phyloP scores from a whole-genome alignment of 176 grass and related monocot genomes.

The Olyra latifolia region DNA sequence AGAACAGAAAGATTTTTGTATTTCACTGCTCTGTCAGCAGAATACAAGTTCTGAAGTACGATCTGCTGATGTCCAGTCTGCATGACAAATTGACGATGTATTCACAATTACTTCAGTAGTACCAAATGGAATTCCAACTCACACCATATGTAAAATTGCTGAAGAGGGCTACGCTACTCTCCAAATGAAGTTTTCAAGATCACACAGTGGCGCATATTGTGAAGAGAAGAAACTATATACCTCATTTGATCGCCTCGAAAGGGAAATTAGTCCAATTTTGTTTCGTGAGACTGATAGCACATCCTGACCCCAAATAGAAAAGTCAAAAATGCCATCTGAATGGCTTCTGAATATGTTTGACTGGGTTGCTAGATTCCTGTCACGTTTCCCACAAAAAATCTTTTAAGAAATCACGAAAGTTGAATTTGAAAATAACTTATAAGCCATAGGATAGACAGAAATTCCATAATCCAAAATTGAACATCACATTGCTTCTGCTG shows the following conservation, averaged over 20 bases:
- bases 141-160: constrained; percentile 2
- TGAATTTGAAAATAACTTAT: constrained; percentile 3
- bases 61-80: constrained; percentile 63
- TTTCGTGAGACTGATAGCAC: constrained; percentile 82
- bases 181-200: constrained; percentile 15
- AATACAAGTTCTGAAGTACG: constrained; percentile 71
- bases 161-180: neutral
- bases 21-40: constrained; percentile 61
- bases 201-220: neutral
- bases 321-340: constrained; percentile 79
- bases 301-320: constrained; percentile 78
- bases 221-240: constrained; percentile 41
- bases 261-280: constrained; percentile 79
- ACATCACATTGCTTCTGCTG: neutral
- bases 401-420: constrained; percentile 22
- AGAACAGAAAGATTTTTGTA: constrained; percentile 80
- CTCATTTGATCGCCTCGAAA: constrained; percentile 60
- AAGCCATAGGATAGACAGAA: constrained; percentile 14
- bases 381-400: constrained; percentile 19
- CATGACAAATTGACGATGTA: constrained; percentile 9
- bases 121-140: neutral
- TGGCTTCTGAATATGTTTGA: constrained; percentile 73
- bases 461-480: constrained; percentile 28
- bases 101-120: neutral
- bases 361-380: constrained; percentile 65